phyloP scores from a whole-genome alignment of 1,284 basidiomycete genomes.

The Fomitiporia mediterranea region DNA sequence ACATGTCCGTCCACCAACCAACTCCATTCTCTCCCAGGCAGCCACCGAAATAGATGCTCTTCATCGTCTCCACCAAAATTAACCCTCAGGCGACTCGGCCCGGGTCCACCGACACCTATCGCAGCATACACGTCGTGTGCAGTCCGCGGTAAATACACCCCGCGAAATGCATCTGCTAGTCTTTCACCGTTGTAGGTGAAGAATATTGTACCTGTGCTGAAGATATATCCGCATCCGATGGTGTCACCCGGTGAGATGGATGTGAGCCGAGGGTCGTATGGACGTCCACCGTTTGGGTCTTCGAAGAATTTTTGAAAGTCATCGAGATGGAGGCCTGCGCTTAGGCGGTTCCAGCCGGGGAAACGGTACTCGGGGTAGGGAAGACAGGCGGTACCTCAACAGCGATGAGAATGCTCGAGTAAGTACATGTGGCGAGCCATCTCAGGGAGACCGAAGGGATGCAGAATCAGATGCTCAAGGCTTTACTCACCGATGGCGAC shows the following conservation, averaged over 20 bases:
- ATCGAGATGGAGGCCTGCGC: slow-evolving; percentile 62
- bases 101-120: slow-evolving; percentile 47
- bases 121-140: slow-evolving; percentile 58
- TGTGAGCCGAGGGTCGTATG: slow-evolving; percentile 36
- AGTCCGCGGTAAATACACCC: slow-evolving; percentile 49
- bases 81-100: slow-evolving; percentile 49
- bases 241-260: slow-evolving; percentile 42
- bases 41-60: slow-evolving; percentile 46
- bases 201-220: slow-evolving; percentile 48
- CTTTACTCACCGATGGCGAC: slow-evolving; percentile 50
- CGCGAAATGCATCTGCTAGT: slow-evolving; percentile 52
- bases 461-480: neutral
- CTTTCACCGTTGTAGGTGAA: slow-evolving; percentile 63
- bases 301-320: slow-evolving; percentile 71
- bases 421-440: neutral
- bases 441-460: neutral
- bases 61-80: slow-evolving; percentile 53
- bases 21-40: slow-evolving; percentile 55
- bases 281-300: slow-evolving; percentile 56
- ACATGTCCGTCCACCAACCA: slow-evolving; percentile 57
- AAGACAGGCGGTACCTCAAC: slow-evolving; percentile 55
- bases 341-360: slow-evolving; percentile 69
- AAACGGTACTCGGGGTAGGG: slow-evolving; percentile 62
- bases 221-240: slow-evolving; percentile 62
- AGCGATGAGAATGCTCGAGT: neutral